These are phyloP conservation scores for Melanopsichium pennsylvanicum DNA, from an alignment of 1,284 basidiomycete genomes.

Conservation along the genomic window DNA sequence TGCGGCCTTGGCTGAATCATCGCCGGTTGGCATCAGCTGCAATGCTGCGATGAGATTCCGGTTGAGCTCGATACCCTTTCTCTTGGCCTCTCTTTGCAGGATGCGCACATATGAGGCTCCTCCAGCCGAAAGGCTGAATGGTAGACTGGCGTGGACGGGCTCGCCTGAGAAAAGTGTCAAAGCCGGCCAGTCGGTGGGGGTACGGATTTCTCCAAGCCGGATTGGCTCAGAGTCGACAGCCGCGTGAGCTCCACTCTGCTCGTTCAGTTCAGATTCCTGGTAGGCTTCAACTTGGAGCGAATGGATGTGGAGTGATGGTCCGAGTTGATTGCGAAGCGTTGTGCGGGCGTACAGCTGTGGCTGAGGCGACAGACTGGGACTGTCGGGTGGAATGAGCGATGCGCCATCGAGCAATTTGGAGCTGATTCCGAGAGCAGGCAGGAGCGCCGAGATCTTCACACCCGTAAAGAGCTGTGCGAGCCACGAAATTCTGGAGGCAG, in stretches of 20 bases:
- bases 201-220: conserved; percentile 40
- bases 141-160: conserved; percentile 39
- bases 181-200: conserved; percentile 35
- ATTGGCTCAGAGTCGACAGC: neutral
- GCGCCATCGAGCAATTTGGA: conserved; percentile 50
- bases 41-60: conserved; percentile 40
- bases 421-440: conserved; percentile 46
- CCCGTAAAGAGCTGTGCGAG: conserved; percentile 33
- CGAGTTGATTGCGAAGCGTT: conserved; percentile 51
- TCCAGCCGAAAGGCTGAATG: conserved; percentile 50
- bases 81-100: conserved; percentile 35
- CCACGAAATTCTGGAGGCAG: conserved; percentile 43
- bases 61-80: conserved; percentile 49
- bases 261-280: conserved; percentile 12
- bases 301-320: conserved; percentile 35
- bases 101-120: conserved; percentile 46
- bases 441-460: conserved; percentile 26
- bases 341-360: conserved; percentile 42
- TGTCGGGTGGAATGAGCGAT: conserved; percentile 32
- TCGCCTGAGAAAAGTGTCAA: conserved; percentile 32
- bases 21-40: conserved; percentile 26
- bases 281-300: conserved; percentile 33
- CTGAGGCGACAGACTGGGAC: neutral
- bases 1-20: neutral
- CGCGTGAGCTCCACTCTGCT: neutral